Evolutionary conservation across 2,329 filamentous ascomycete genomes (phyloP), one percentile per base, ranked within the genome.

Genomic region (Mariannaea elegans): DNA sequence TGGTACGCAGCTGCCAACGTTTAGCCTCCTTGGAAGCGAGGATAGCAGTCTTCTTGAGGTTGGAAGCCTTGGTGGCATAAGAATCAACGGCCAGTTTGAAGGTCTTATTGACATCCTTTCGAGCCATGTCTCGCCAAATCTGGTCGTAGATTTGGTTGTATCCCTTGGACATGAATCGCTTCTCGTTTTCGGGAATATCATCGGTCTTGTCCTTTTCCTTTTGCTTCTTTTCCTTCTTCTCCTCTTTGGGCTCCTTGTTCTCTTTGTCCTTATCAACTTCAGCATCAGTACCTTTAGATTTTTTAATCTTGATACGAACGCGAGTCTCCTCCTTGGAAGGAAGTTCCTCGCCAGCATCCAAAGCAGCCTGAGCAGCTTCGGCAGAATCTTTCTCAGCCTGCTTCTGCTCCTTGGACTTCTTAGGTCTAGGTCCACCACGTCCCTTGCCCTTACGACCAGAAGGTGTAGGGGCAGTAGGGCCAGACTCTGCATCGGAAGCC

Each of bases 101-200:
- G 0, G 97, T 92, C 80, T 97, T 98, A 71, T 91, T 92, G 61
- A 97, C 91, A 75, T 97, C 93, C 75, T 97, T 97, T 61, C 93
- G 89, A 2, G 94, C 92, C 70, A 99, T 88, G 72, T 99, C 95
- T 65, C 94, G 91, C 90, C 93, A 96, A 66, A 98, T 98, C 76
- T 97, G 93, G 71, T 97, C 94, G 76, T 97, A 97, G 58, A 99
- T 94, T 76, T 97, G 94, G 72, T 96, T 93, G 80, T 96, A 99
- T 16, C 92, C 93, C 75, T 97, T 97, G 49, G 93, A 95, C 66
- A 92, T 89, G 77, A 92, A 95, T 61, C 85, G 84, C 61, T 87
- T 84, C 60, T 89, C 84, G 19, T 86, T 82, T 4, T 85, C 83
- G 34, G 81, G 79, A 8, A 79, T 76, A 24, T 84, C 81, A 56